Percentiles rank a stretch among this genome's conserved stretches.
Conservation (phyloP, 441 rosid genomes). For the Flueggea neowawraea region DNA sequence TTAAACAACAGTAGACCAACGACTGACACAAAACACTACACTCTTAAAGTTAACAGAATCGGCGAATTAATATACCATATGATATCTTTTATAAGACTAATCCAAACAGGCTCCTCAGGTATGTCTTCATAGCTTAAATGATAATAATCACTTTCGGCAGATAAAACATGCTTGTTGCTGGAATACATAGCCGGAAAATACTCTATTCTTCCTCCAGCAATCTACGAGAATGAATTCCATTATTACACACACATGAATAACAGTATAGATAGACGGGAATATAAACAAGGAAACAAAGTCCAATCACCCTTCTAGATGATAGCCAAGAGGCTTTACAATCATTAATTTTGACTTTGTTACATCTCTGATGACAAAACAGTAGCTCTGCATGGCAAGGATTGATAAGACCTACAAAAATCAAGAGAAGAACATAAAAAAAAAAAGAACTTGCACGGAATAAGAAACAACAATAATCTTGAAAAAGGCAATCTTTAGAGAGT, state of each 20-base stretch:
- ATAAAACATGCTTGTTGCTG: conserved; percentile 13
- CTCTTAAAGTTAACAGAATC: neutral
- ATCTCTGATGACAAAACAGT: conserved; percentile 13
- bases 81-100: conserved; percentile 39
- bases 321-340: neutral
- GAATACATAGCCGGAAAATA: conserved; percentile 8
- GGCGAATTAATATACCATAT: conserved; percentile 36
- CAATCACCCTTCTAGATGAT: conserved; percentile 17
- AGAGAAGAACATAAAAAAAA: conserved; percentile 1
- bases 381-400: conserved; percentile 7
- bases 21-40: neutral
- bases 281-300: neutral
- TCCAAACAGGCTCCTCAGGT: conserved; percentile 45
- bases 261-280: neutral
- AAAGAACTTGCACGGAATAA: neutral
- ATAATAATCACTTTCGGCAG: conserved; percentile 26
- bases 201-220: conserved; percentile 10
- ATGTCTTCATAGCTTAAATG: conserved; percentile 23
- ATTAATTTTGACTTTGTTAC: conserved; percentile 10
- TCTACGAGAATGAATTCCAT: conserved; percentile 21
- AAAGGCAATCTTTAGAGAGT: neutral
- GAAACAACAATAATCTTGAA: neutral
- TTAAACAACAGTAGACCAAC: too few species aligned
- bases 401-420: conserved; percentile 21
- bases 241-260: neutral